A percentile compares a stretch with the other conserved stretches of the same genome.
These are phyloP conservation scores for Tetracladium marchalianum DNA, from an alignment of 495 filamentous ascomycete genomes.

Conservation along the genomic window DNA sequence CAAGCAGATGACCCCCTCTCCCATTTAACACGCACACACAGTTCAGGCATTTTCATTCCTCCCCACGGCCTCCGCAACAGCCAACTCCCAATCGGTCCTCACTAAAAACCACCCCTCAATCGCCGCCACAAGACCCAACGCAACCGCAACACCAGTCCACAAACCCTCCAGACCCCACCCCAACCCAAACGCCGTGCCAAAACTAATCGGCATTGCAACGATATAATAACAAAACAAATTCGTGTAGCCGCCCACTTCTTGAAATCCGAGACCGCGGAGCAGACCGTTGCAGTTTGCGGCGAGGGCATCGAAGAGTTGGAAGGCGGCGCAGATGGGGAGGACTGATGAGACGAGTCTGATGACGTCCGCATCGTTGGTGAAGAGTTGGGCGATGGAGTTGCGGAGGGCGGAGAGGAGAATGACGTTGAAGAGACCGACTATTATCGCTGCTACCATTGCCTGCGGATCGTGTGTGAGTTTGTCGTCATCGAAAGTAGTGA, in stretches of 20 bases:
- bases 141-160: constrained; percentile 73
- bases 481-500: constrained; percentile 17
- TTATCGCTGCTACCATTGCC: constrained; percentile 47
- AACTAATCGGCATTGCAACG: constrained; percentile 75
- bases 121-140: constrained; percentile 51
- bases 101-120: constrained; percentile 60
- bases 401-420: constrained; percentile 53
- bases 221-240: constrained; percentile 78
- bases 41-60: constrained; percentile 54
- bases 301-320: constrained; percentile 80
- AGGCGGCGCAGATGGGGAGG: constrained; percentile 71
- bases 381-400: constrained; percentile 62
- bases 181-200: constrained; percentile 62
- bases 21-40: no score
- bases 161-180: constrained; percentile 66
- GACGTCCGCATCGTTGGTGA: constrained; percentile 74
- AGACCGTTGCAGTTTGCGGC: constrained; percentile 73
- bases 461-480: constrained; percentile 9
- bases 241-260: constrained; percentile 82
- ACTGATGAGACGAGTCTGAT: constrained; percentile 60
- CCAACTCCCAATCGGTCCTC: constrained; percentile 59
- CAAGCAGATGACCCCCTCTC: no score
- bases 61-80: constrained; percentile 60
- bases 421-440: constrained; percentile 71
- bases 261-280: constrained; percentile 72